These are phyloP conservation scores for Pyricularia sp. DNA, from an alignment of 2,329 filamentous ascomycete species.

Conservation along the genomic window DNA sequence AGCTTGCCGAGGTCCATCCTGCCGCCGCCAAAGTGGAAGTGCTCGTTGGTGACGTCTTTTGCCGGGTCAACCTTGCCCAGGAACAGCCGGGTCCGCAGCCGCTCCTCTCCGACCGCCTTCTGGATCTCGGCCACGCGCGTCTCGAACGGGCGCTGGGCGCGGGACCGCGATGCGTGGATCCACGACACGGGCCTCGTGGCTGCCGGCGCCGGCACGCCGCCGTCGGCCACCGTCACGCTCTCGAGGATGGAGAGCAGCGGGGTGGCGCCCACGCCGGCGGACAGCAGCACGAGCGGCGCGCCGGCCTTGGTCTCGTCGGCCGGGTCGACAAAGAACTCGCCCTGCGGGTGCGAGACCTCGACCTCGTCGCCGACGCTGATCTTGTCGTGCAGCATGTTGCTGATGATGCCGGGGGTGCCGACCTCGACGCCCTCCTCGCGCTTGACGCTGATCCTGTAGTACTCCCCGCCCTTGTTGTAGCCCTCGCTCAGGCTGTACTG, in stretches of 20 bases:
- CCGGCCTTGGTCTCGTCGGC: slow-evolving; percentile 25
- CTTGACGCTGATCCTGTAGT: slow-evolving; percentile 71
- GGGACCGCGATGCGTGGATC: slow-evolving; percentile 50
- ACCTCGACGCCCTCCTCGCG: slow-evolving; percentile 34
- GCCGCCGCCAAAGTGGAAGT: slow-evolving; percentile 48
- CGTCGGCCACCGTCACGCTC: slow-evolving; percentile 25
- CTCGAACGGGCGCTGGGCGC: slow-evolving; percentile 44
- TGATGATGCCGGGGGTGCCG: slow-evolving; percentile 36
- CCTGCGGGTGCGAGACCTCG: slow-evolving; percentile 44
- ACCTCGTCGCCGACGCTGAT: slow-evolving; percentile 41
- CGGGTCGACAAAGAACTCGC: slow-evolving; percentile 53
- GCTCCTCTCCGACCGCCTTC: slow-evolving; percentile 25
- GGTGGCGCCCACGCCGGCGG: slow-evolving; percentile 60
- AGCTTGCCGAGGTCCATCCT: slow-evolving; percentile 49
- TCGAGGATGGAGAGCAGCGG: slow-evolving; percentile 59
- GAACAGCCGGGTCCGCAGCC: slow-evolving; percentile 48
- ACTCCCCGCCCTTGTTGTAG: slow-evolving; percentile 33
- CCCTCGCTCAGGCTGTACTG: slow-evolving; percentile 68
- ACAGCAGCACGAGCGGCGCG: slow-evolving; percentile 54
- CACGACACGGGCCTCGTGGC: slow-evolving; percentile 43
- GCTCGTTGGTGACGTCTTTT: slow-evolving; percentile 28
- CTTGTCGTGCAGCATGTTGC: slow-evolving; percentile 39
- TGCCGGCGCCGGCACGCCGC: slow-evolving; percentile 11
- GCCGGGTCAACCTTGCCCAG: slow-evolving; percentile 36
- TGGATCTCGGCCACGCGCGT: slow-evolving; percentile 34